Evolutionary conservation across 345 rosid species (phyloP).

Genomic region (Melastoma malabathricum): DNA sequence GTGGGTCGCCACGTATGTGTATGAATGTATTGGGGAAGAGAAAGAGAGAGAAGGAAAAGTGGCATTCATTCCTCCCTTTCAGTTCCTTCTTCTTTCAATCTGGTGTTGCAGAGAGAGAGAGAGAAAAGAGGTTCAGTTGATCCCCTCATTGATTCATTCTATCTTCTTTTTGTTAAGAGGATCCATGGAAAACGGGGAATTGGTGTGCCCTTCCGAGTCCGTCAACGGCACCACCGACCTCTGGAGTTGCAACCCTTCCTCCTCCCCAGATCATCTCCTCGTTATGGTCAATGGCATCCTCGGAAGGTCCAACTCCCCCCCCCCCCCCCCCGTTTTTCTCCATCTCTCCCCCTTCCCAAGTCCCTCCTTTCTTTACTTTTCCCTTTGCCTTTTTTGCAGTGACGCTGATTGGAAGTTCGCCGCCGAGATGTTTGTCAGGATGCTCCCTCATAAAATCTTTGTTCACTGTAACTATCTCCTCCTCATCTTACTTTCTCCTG

Average conservation of each 20-base stretch:
- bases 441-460: conserved; percentile 61
- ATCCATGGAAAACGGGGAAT: conserved; percentile 17
- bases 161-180: background rate
- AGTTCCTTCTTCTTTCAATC: too few relatives aligned
- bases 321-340: background rate
- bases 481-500: too few relatives aligned
- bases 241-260: conserved; percentile 57
- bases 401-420: conserved; percentile 87
- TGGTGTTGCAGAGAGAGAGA: too few relatives aligned
- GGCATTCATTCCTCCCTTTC: too few relatives aligned
- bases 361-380: background rate
- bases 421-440: conserved; percentile 71
- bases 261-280: conserved; percentile 86
- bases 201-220: conserved; percentile 48
- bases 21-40: too few relatives aligned
- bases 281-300: conserved; percentile 93
- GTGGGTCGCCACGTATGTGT: too few relatives aligned
- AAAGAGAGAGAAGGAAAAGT: too few relatives aligned
- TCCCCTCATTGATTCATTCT: too few relatives aligned
- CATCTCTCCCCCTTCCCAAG: background rate
- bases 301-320: conserved; percentile 45
- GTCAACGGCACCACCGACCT: conserved; percentile 56
- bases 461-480: conserved; percentile 60
- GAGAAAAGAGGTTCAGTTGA: too few relatives aligned
- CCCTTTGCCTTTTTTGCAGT: conserved; percentile 30